A percentile compares a stretch with the other conserved stretches of the same genome.
Conservation (phyloP, 495 filamentous ascomycete genomes). For the Podospora conica region DNA sequence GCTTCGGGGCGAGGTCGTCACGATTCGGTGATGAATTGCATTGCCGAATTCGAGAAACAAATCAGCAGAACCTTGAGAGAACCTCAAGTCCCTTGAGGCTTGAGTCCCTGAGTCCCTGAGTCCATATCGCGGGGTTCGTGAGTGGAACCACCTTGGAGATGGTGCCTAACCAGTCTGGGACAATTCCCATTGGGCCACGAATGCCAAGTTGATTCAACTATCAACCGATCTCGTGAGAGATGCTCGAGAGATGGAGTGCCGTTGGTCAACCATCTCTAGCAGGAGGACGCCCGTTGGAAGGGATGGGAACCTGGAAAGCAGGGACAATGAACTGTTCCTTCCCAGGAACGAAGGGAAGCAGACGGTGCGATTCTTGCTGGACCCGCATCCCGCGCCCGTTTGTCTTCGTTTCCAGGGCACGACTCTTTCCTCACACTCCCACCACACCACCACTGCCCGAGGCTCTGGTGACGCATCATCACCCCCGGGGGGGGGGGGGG, state of each 20-base stretch:
- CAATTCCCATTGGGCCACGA: slow-evolving; percentile 13
- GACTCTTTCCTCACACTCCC: background rate
- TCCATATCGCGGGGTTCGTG: background rate
- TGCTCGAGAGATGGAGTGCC: background rate
- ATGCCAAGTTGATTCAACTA: background rate
- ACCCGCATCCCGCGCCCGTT: background rate
- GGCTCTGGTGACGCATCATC: too few species aligned
- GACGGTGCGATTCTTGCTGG: too few species aligned
- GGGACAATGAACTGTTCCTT: too few species aligned
- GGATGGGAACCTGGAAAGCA: background rate
- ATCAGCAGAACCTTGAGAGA: too few species aligned
- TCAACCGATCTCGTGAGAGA: background rate
- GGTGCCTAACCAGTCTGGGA: slow-evolving; percentile 3
- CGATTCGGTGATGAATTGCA: background rate
- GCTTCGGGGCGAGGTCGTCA: background rate
- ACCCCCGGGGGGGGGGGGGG: too few species aligned
- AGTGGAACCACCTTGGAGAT: background rate
- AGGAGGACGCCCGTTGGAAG: too few species aligned
- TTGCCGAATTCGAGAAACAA: too few species aligned
- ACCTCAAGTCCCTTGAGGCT: background rate
- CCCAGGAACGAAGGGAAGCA: too few species aligned
- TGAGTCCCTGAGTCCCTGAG: too few species aligned
- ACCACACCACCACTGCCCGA: background rate
- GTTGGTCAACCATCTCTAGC: background rate
- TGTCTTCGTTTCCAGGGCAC: background rate